phyloP scores from a whole-genome alignment of 768 basidiomycete genomes.

The Leccinum longicurvipes region DNA sequence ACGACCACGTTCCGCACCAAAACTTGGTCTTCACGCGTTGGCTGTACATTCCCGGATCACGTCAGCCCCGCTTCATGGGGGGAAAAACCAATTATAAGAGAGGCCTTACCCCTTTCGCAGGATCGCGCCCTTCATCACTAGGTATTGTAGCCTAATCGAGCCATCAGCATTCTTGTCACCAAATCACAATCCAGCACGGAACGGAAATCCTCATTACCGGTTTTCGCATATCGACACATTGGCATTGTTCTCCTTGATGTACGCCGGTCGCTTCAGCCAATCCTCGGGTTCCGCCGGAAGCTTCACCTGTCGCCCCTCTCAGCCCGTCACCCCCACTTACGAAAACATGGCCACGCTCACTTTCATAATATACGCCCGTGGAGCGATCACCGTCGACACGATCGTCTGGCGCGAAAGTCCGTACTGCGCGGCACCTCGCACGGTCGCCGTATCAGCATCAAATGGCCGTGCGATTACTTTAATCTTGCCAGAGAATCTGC shows the following conservation, averaged over 20 bases:
- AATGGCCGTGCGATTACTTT: conserved; percentile 77
- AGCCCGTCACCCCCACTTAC: conserved; percentile 1
- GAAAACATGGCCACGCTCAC: conserved; percentile 33
- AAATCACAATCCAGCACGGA: background rate
- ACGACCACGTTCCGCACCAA: conserved; percentile 48
- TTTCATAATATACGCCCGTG: conserved; percentile 85
- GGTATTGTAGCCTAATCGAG: conserved; percentile 68
- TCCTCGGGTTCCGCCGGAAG: conserved; percentile 86
- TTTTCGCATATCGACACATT: conserved; percentile 82
- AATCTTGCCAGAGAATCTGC: conserved; percentile 62
- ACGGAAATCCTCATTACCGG: conserved; percentile 41
- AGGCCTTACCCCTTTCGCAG: conserved; percentile 77
- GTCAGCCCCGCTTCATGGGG: conserved; percentile 16
- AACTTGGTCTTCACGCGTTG: conserved; percentile 81
- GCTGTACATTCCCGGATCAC: conserved; percentile 35
- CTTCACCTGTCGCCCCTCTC: conserved; percentile 55
- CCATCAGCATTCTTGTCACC: conserved; percentile 15
- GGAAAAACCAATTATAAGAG: background rate
- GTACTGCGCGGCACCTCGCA: conserved; percentile 86
- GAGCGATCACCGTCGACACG: conserved; percentile 80
- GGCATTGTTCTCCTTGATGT: conserved; percentile 74
- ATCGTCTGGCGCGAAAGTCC: conserved; percentile 72
- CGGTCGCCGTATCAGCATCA: conserved; percentile 86
- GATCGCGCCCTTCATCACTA: conserved; percentile 85
- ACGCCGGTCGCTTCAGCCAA: conserved; percentile 80